Percentiles rank a stretch among this genome's conserved stretches.
Evolutionary conservation across 768 basidiomycete species (phyloP).

Genomic region (Termitomyces sp.): DNA sequence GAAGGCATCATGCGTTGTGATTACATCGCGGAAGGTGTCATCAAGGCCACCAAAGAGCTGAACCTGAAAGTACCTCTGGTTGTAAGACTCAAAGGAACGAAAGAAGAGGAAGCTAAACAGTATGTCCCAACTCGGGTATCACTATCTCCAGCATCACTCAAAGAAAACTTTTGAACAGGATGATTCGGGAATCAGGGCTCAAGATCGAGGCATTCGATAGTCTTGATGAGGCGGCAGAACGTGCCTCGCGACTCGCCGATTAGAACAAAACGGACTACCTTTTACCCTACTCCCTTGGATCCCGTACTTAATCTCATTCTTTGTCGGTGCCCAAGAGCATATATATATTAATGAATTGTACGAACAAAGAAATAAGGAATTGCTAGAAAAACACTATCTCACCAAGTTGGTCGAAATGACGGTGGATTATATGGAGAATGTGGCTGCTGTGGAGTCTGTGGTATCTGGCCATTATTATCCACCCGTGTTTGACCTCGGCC

Average conservation of each 20-base stretch:
- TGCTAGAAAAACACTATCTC: constrained; percentile 21
- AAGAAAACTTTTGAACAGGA: constrained; percentile 39
- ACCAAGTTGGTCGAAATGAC: constrained; percentile 48
- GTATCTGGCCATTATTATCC: constrained; percentile 41
- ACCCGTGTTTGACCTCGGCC: constrained; percentile 45
- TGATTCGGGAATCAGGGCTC: constrained; percentile 89
- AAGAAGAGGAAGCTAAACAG: constrained; percentile 93
- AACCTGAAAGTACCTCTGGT: constrained; percentile 80
- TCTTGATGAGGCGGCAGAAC: constrained; percentile 86
- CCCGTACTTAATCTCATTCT: constrained; percentile 8
- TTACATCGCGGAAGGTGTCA: constrained; percentile 97
- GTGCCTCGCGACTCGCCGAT: constrained; percentile 66
- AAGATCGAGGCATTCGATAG: constrained; percentile 92
- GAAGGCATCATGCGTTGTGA: constrained; percentile 97
- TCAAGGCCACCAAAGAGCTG: constrained; percentile 94
- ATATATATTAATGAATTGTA: constrained; percentile 27
- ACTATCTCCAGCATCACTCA: neutral
- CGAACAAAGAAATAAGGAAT: constrained; percentile 26
- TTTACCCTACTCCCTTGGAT: constrained; percentile 6
- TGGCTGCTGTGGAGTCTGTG: constrained; percentile 29
- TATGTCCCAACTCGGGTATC: constrained; percentile 32
- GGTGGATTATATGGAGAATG: constrained; percentile 36
- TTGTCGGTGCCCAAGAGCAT: constrained; percentile 4
- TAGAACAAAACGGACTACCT: constrained; percentile 23
- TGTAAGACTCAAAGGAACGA: constrained; percentile 95